Conservation (phyloP, 352 stramenopile genomes). For the Globisporangium okanoganense region DNA sequence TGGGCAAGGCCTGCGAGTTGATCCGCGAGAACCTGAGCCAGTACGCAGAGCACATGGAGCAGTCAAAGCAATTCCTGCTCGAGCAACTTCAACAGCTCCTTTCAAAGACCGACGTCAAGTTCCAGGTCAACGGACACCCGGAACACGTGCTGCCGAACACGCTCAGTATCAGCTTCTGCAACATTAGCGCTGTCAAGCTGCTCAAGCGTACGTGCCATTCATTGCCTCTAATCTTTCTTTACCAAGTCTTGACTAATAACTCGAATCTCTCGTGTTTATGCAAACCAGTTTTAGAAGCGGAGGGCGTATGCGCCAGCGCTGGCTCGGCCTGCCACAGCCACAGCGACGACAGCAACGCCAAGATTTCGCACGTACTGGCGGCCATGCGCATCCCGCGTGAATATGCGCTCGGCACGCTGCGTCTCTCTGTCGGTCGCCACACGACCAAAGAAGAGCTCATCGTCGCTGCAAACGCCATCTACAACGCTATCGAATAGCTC, state of each 20-base stretch:
- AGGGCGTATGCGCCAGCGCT: constrained; percentile 88
- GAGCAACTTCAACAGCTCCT: constrained; percentile 51
- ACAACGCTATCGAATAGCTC: constrained; percentile 40
- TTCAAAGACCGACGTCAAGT: constrained; percentile 36
- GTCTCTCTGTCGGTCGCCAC: constrained; percentile 91
- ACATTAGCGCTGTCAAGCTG: constrained; percentile 81
- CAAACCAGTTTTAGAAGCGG: constrained; percentile 60
- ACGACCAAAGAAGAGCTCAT: constrained; percentile 89
- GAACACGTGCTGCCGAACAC: constrained; percentile 93
- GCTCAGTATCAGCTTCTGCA: constrained; percentile 92
- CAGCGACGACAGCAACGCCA: constrained; percentile 38
- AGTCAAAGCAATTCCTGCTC: constrained; percentile 50
- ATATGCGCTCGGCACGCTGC: constrained; percentile 91
- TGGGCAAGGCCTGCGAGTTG: constrained; percentile 85
- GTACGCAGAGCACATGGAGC: constrained; percentile 67
- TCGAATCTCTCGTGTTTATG: background rate
- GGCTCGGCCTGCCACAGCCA: constrained; percentile 93
- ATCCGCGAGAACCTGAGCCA: constrained; percentile 66
- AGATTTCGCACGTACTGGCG: constrained; percentile 88
- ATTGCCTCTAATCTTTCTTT: background rate
- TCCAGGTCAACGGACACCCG: constrained; percentile 84
- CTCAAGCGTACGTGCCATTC: constrained; percentile 58
- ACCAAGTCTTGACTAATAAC: background rate
- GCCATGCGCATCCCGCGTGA: constrained; percentile 90
- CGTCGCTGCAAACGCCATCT: constrained; percentile 80